These are phyloP conservation scores for Helianthus tuberosus DNA, from an alignment of 129 eudicot genomes.

Conservation along the genomic window DNA sequence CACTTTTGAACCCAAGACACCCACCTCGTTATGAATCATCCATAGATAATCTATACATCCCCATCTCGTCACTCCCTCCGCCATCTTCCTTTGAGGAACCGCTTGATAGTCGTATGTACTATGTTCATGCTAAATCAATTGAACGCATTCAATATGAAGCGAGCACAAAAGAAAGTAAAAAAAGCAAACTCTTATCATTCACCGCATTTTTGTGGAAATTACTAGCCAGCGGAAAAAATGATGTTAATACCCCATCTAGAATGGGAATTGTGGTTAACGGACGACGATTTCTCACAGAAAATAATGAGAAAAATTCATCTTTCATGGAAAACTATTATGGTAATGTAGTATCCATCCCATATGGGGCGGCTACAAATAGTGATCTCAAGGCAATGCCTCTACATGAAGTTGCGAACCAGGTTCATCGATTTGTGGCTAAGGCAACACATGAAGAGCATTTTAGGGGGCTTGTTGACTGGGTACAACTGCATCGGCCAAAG, in stretches of 20 bases:
- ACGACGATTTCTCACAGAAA: slow-evolving; percentile 26
- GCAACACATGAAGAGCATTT: slow-evolving; percentile 47
- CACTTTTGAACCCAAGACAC: slow-evolving; percentile 44
- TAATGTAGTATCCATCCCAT: slow-evolving; percentile 59
- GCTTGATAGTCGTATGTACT: slow-evolving; percentile 44
- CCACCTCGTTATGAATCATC: slow-evolving; percentile 32
- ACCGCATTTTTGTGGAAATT: slow-evolving; percentile 51
- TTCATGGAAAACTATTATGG: slow-evolving; percentile 46
- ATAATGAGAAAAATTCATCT: neutral
- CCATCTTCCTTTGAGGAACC: slow-evolving; percentile 27
- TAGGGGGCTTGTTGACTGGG: slow-evolving; percentile 52
- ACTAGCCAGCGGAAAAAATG: slow-evolving; percentile 18
- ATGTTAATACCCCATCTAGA: slow-evolving; percentile 20
- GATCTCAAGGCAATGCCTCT: slow-evolving; percentile 41
- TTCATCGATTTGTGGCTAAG: slow-evolving; percentile 35
- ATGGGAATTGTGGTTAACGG: slow-evolving; percentile 60
- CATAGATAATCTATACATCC: slow-evolving; percentile 44
- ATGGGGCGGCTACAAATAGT: slow-evolving; percentile 18
- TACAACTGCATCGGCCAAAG: slow-evolving; percentile 47
- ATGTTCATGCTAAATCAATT: slow-evolving; percentile 28
- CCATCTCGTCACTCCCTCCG: slow-evolving; percentile 35
- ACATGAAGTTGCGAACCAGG: slow-evolving; percentile 26
- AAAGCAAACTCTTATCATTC: slow-evolving; percentile 48
- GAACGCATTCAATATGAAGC: slow-evolving; percentile 42
- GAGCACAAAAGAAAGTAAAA: slow-evolving; percentile 22